Evolutionary conservation across 176 grass and related monocot species (phyloP), one percentile per base, ranked within the genome.

Genomic region (Carex cristatella): DNA sequence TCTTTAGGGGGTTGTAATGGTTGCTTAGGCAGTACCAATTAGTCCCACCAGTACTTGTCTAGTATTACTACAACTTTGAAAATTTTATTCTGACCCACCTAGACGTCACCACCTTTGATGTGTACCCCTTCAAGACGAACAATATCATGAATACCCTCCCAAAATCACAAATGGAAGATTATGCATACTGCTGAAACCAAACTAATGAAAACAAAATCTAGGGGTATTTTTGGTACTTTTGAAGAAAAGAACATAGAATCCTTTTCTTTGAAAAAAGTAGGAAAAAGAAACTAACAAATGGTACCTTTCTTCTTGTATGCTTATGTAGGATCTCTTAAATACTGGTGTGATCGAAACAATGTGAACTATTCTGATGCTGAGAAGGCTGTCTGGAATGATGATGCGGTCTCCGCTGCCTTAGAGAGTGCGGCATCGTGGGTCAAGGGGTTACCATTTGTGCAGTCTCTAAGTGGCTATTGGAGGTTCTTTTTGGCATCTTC

Each of bases 291-390:
- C 48, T 82, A 15, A 81, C 65, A 18, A 18, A 64, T 51, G 10
- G 40, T 84, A 0, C 4, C 33, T 4, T 35, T 57, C 44, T 35
- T 57, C 44, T 85, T 81, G 81, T 69, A 62, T 30, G 33, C 67
- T 28, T 83, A 61, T 61, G 86, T 69, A 98, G 93, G 91, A 58
- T 88, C 93, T 13, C 86, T 98, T 51, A 95, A 81, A 83, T 98
- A 98, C 76, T 98, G 95, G 95, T 85, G 92, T 31, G 91, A 98
- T 48, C 89, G 93, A 63, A 91, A 90, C 80, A 92, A 90, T 73
- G 93, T 92, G 65, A 86, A 69, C 82, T 85, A 93, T 37, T 84
- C 83, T 33, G 88, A 86, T 89, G 75, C 95, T 56, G 87, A 92
- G n/a, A 30, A 84, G 51, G 93, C 95, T 83, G 60, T 90, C 4